Percentiles rank a stretch among this genome's conserved stretches.
phyloP scores from a whole-genome alignment of 768 basidiomycete genomes.

The Pleurotus tuoliensis region DNA sequence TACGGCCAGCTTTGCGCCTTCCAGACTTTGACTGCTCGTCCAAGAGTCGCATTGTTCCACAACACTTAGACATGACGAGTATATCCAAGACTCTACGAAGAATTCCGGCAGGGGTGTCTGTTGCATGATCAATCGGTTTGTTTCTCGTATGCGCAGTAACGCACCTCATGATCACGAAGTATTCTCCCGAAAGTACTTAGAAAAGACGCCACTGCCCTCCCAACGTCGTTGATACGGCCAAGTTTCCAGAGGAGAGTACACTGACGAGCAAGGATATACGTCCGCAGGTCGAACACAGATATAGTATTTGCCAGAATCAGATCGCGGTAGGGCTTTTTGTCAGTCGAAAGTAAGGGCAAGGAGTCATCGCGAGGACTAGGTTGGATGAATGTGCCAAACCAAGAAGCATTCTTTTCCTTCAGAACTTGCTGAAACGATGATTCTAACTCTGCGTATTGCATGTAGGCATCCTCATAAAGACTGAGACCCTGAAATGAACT shows the following conservation, averaged over 20 bases:
- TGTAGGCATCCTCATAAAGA: slow-evolving; percentile 83
- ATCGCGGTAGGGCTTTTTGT: slow-evolving; percentile 84
- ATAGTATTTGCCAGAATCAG: slow-evolving; percentile 88
- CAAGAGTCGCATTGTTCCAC: slow-evolving; percentile 78
- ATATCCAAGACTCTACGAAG: slow-evolving; percentile 93
- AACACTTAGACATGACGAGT: slow-evolving; percentile 81
- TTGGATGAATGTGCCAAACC: slow-evolving; percentile 86
- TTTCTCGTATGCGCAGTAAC: slow-evolving; percentile 27
- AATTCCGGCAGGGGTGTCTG: slow-evolving; percentile 54
- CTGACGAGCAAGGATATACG: slow-evolving; percentile 87
- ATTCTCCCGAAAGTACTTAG: slow-evolving; percentile 72
- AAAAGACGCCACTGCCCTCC: slow-evolving; percentile 69
- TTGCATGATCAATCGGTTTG: slow-evolving; percentile 6
- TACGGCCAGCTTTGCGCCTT: slow-evolving; percentile 40
- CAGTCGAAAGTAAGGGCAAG: slow-evolving; percentile 68
- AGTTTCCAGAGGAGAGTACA: slow-evolving; percentile 70
- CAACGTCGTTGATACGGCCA: slow-evolving; percentile 65
- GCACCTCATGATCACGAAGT: slow-evolving; percentile 73
- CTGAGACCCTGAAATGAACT: slow-evolving; percentile 88
- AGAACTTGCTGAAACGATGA: slow-evolving; percentile 70
- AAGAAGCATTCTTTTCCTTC: slow-evolving; percentile 81
- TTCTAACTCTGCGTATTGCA: slow-evolving; percentile 91
- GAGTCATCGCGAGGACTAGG: slow-evolving; percentile 73
- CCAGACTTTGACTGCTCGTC: slow-evolving; percentile 46
- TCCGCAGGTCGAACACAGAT: slow-evolving; percentile 89